Conservation (phyloP, 768 basidiomycete species). For the Baorangia bicolor region DNA sequence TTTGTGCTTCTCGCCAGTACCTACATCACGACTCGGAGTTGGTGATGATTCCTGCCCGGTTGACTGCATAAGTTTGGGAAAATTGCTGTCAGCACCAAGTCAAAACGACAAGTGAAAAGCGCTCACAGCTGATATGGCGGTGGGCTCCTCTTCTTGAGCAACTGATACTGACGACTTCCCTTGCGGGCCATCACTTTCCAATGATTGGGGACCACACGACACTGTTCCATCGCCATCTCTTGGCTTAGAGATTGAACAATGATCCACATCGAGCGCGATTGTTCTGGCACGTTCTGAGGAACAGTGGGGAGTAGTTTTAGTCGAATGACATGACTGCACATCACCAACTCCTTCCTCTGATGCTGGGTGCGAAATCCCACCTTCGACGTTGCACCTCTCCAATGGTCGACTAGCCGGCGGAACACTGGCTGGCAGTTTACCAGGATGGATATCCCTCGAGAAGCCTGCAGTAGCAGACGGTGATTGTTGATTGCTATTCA, state of each 20-base stretch:
- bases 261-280: neutral
- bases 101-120: neutral
- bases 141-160: neutral
- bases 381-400: neutral
- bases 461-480: neutral
- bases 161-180: neutral
- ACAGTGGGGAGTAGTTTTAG: neutral
- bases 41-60: neutral
- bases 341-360: neutral
- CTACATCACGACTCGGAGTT: neutral
- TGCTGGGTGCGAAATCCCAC: neutral
- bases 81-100: neutral
- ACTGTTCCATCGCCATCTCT: neutral
- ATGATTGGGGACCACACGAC: neutral
- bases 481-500: neutral
- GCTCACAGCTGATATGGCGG: slow-evolving; percentile 3
- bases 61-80: neutral
- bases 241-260: neutral
- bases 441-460: neutral
- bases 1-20: slow-evolving; percentile 17
- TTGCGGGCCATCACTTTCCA: neutral
- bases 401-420: no score
- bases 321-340: neutral
- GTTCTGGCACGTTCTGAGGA: slow-evolving; percentile 6
- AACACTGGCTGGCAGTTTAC: neutral